Percentiles rank a stretch among this genome's conserved stretches.
Evolutionary conservation across 169 alveolate species (phyloP).

Genomic region (Cryptosporidium bovis): DNA sequence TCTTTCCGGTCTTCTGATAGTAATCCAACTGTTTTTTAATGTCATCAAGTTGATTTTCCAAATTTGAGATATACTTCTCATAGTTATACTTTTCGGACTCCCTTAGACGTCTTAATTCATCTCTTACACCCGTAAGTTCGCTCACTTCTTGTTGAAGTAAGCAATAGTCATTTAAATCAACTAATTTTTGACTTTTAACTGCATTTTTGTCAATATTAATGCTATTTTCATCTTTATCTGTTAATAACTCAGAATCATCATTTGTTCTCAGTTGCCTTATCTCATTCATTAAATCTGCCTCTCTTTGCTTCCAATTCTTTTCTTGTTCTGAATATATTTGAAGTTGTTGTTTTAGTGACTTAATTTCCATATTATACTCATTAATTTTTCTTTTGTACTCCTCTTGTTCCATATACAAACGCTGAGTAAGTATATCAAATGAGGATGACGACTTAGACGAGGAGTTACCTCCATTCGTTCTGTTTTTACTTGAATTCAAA

Average conservation of each 20-base stretch:
- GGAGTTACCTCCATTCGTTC: background rate
- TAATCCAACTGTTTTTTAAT: slow-evolving; percentile 33
- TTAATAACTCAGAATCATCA: background rate
- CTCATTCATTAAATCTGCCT: slow-evolving; percentile 63
- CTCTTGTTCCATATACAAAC: slow-evolving; percentile 66
- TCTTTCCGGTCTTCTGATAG: slow-evolving; percentile 5
- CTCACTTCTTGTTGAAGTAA: slow-evolving; percentile 73
- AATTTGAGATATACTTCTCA: slow-evolving; percentile 39
- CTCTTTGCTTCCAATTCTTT: slow-evolving; percentile 56
- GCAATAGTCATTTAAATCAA: slow-evolving; percentile 51
- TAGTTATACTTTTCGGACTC: slow-evolving; percentile 54
- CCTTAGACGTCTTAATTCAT: slow-evolving; percentile 67
- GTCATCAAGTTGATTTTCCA: slow-evolving; percentile 59
- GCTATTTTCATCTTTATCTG: background rate
- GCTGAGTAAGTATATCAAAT: slow-evolving; percentile 31
- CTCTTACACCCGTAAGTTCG: slow-evolving; percentile 67
- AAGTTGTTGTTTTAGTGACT: slow-evolving; percentile 55
- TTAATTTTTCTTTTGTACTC: slow-evolving; percentile 49
- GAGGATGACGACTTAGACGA: slow-evolving; percentile 49
- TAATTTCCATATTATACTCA: slow-evolving; percentile 58
- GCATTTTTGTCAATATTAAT: background rate
- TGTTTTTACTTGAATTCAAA: background rate
- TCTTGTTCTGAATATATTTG: slow-evolving; percentile 67
- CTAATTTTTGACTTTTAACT: slow-evolving; percentile 1
- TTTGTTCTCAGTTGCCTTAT: slow-evolving; percentile 31